Conservation (phyloP, 257 asterid species). For the Fraxinus cuspidata region DNA sequence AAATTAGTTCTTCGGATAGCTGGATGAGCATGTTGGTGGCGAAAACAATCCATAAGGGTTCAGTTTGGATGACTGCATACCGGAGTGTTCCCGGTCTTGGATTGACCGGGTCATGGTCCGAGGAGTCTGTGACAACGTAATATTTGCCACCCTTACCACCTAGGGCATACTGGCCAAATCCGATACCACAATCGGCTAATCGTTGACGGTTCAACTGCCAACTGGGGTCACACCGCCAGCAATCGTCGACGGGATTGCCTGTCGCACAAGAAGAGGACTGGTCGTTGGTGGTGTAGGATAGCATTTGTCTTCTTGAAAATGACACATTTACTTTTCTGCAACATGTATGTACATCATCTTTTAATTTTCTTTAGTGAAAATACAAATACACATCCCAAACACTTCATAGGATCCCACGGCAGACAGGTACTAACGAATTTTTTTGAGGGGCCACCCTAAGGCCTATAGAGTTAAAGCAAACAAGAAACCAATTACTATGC, state of each 20-base stretch:
- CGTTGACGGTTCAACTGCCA: slow-evolving; percentile 73
- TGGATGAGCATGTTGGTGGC: slow-evolving; percentile 62
- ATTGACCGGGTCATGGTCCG: slow-evolving; percentile 62
- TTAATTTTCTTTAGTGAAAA: not conserved
- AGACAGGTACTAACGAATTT: not conserved
- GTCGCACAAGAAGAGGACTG: slow-evolving; percentile 47
- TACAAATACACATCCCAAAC: not conserved
- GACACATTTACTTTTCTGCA: slow-evolving; percentile 63
- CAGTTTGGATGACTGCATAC: slow-evolving; percentile 61
- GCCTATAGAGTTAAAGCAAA: slow-evolving; percentile 8
- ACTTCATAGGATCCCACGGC: not conserved
- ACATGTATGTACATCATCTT: too few relatives aligned
- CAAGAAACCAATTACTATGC: slow-evolving; percentile 13
- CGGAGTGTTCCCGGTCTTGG: slow-evolving; percentile 72
- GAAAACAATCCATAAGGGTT: slow-evolving; percentile 77
- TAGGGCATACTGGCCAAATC: slow-evolving; percentile 71
- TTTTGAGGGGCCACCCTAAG: not conserved
- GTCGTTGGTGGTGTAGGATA: slow-evolving; percentile 43
- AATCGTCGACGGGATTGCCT: slow-evolving; percentile 75
- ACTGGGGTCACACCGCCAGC: slow-evolving; percentile 78
- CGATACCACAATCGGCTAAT: slow-evolving; percentile 66
- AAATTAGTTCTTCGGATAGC: slow-evolving; percentile 65
- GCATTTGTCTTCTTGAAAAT: slow-evolving; percentile 54
- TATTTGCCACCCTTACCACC: slow-evolving; percentile 79
- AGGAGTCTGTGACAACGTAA: slow-evolving; percentile 68